These are phyloP conservation scores for Fistulina hepatica DNA, from an alignment of 1,284 basidiomycete species.

Conservation along the genomic window DNA sequence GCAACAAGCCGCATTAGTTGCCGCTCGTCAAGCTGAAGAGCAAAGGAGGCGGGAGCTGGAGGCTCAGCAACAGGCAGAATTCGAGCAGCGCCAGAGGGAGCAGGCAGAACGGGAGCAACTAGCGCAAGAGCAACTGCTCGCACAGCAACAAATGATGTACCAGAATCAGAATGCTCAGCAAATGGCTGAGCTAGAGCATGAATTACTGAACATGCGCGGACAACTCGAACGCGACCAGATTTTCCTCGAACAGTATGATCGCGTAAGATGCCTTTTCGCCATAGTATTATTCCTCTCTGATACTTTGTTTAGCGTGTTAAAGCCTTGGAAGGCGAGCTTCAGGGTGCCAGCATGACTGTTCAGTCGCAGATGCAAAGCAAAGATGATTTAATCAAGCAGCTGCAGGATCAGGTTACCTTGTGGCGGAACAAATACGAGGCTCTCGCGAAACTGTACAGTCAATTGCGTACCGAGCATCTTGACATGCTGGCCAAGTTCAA, in stretches of 20 bases:
- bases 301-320: conserved; percentile 68
- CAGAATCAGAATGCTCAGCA: conserved; percentile 60
- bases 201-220: conserved; percentile 87
- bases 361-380: conserved; percentile 85
- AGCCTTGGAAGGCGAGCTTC: conserved; percentile 88
- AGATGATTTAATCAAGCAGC: conserved; percentile 91
- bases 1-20: conserved; percentile 76
- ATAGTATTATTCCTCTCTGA: conserved; percentile 6
- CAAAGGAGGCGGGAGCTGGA: conserved; percentile 68
- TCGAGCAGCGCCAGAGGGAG: conserved; percentile 81
- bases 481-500: conserved; percentile 98
- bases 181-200: conserved; percentile 75
- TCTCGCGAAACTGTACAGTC: conserved; percentile 96
- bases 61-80: conserved; percentile 77
- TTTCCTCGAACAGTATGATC: conserved; percentile 95
- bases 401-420: conserved; percentile 92
- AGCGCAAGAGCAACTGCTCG: conserved; percentile 81
- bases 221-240: conserved; percentile 99
- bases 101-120: conserved; percentile 84
- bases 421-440: conserved; percentile 99
- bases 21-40: conserved; percentile 79
- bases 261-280: conserved; percentile 37
- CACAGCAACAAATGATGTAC: conserved; percentile 69
- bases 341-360: conserved; percentile 70
- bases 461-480: conserved; percentile 93